Percentiles rank a stretch among this genome's conserved stretches.
Evolutionary conservation across 345 rosid genomes (phyloP).

Genomic region (Salix exigua): DNA sequence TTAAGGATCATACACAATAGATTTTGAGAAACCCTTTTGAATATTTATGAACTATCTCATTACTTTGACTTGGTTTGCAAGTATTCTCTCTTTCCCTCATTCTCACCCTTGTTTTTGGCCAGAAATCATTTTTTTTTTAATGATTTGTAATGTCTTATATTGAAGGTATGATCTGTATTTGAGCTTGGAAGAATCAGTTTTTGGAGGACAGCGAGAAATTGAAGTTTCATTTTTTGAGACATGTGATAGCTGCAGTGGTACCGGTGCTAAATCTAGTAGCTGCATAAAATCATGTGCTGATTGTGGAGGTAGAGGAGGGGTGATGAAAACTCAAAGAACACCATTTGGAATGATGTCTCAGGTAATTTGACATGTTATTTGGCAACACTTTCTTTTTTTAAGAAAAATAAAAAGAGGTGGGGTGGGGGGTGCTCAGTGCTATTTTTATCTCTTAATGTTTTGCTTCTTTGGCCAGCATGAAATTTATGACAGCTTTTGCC

Average conservation of each 20-base stretch:
- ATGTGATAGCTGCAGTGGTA: constrained; percentile 70
- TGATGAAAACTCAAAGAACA: constrained; percentile 66
- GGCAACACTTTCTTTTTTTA: too few relatives aligned
- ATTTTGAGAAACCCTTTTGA: background rate
- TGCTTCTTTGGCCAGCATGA: too few relatives aligned
- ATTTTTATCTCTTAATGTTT: too few relatives aligned
- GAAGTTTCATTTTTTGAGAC: constrained; percentile 60
- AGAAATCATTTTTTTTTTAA: background rate
- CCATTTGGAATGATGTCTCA: constrained; percentile 88
- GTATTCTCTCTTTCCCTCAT: background rate
- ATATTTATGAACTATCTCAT: background rate
- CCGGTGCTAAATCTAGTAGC: constrained; percentile 75
- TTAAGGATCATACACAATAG: background rate
- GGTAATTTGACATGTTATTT: constrained; percentile 34
- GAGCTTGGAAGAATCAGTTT: constrained; percentile 86
- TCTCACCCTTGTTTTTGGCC: background rate
- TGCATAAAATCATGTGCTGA: constrained; percentile 51
- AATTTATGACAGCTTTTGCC: too few relatives aligned
- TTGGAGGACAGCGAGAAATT: constrained; percentile 66
- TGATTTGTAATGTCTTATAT: constrained; percentile 4
- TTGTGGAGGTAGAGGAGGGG: constrained; percentile 84
- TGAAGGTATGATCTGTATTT: constrained; percentile 64
- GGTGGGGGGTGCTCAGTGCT: too few relatives aligned
- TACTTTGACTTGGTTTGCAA: background rate
- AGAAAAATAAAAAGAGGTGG: too few relatives aligned